Evolutionary conservation across 2,329 filamentous ascomycete genomes (phyloP).

Genomic region (Hypoxylon rubiginosum): DNA sequence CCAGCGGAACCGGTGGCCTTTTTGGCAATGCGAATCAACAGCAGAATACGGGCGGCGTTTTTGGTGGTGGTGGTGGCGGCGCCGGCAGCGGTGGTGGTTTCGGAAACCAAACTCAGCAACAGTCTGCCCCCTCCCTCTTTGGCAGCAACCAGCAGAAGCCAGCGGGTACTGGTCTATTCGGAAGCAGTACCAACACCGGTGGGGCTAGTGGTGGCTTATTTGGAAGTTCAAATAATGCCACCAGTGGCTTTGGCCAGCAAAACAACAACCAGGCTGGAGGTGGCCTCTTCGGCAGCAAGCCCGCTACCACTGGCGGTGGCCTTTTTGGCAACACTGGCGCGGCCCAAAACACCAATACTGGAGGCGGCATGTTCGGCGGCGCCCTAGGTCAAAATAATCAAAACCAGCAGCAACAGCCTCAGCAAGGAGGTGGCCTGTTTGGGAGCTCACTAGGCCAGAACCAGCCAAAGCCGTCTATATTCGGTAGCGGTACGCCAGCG

Average conservation of each 20-base stretch:
- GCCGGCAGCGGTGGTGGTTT: conserved; percentile 55
- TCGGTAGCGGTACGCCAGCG: conserved; percentile 61
- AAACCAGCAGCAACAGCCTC: conserved; percentile 55
- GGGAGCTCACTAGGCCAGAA: conserved; percentile 62
- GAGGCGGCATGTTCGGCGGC: conserved; percentile 66
- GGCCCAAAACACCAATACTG: conserved; percentile 54
- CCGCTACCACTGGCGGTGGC: conserved; percentile 51
- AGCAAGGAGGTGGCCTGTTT: conserved; percentile 62
- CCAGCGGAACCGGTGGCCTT: conserved; percentile 50
- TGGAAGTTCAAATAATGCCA: conserved; percentile 54
- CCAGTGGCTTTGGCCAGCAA: conserved; percentile 52
- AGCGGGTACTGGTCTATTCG: conserved; percentile 58
- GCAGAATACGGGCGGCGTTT: conserved; percentile 48
- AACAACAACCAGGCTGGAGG: conserved; percentile 53
- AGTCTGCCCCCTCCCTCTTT: conserved; percentile 55
- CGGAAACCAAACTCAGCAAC: conserved; percentile 58
- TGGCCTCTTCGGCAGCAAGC: conserved; percentile 61
- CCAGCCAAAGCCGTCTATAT: conserved; percentile 69
- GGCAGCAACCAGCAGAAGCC: conserved; percentile 56
- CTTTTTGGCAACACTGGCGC: conserved; percentile 60
- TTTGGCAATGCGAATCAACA: conserved; percentile 53
- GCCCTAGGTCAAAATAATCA: conserved; percentile 53
- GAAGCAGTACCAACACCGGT: conserved; percentile 46
- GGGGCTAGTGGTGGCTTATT: conserved; percentile 58
- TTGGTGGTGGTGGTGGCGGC: conserved; percentile 49